A percentile compares a stretch with the other conserved stretches of the same genome.
Conservation (phyloP, 345 rosid genomes). For the Turritis glabra region DNA sequence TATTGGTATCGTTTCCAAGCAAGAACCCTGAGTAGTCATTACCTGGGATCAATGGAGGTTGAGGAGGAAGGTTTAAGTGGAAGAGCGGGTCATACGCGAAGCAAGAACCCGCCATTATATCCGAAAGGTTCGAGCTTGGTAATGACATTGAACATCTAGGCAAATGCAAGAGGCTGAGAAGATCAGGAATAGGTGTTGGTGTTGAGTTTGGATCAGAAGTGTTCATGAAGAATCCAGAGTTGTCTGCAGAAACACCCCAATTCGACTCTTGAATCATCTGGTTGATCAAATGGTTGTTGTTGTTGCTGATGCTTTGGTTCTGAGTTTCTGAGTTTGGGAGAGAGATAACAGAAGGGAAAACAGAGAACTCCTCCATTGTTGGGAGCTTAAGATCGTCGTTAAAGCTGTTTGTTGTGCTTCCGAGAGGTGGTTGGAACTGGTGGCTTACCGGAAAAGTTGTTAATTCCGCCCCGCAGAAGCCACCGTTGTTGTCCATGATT, state of each 20-base stretch:
- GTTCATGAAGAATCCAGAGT: slow-evolving; percentile 40
- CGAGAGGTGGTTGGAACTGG: slow-evolving; percentile 30
- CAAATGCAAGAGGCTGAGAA: slow-evolving; percentile 62
- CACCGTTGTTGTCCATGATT: slow-evolving; percentile 21
- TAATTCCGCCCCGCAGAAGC: slow-evolving; percentile 12
- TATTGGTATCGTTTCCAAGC: slow-evolving; percentile 37
- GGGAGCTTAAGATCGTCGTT: slow-evolving; percentile 45
- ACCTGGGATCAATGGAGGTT: slow-evolving; percentile 49
- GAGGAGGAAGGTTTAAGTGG: slow-evolving; percentile 63
- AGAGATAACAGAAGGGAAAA: slow-evolving; percentile 28
- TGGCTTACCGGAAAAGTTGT: slow-evolving; percentile 10
- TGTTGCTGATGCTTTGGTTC: slow-evolving; percentile 11
- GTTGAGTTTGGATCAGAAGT: slow-evolving; percentile 34
- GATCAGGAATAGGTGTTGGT: slow-evolving; percentile 54
- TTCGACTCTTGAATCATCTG: slow-evolving; percentile 39
- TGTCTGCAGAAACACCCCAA: slow-evolving; percentile 37
- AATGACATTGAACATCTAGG: slow-evolving; percentile 51
- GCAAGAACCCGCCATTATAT: slow-evolving; percentile 45
- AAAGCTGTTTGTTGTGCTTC: slow-evolving; percentile 38
- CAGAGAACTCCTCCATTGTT: slow-evolving; percentile 40
- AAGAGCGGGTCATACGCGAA: slow-evolving; percentile 56
- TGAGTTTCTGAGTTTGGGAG: slow-evolving; percentile 29
- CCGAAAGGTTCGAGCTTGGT: slow-evolving; percentile 38
- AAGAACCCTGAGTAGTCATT: slow-evolving; percentile 42
- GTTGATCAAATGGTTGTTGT: slow-evolving; percentile 40